These are phyloP conservation scores for Cardamine chenopodiifolia DNA, from an alignment of 345 rosid species.

Conservation along the genomic window DNA sequence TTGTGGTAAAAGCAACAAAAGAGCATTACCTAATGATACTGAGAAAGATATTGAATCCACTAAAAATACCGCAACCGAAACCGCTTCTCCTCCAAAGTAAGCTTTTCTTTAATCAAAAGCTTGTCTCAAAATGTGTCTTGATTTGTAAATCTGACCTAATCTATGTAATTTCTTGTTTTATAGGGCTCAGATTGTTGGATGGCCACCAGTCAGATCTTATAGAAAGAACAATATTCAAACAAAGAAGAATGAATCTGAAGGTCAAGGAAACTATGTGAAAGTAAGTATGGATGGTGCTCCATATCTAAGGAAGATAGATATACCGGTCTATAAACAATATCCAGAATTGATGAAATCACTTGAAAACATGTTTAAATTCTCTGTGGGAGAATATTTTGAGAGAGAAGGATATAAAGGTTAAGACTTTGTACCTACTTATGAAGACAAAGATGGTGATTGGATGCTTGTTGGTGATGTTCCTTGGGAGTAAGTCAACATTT, in stretches of 20 bases:
- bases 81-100: conserved; percentile 72
- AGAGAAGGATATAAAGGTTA: conserved; percentile 88
- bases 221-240: conserved; percentile 55
- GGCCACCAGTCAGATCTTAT: conserved; percentile 77
- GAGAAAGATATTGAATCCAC: conserved; percentile 37
- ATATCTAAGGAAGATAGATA: conserved; percentile 77
- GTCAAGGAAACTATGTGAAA: conserved; percentile 62
- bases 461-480: conserved; percentile 94
- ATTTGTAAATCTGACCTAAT: conserved; percentile 18
- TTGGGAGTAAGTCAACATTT: conserved; percentile 51
- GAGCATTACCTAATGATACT: conserved; percentile 42
- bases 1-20: conserved; percentile 61
- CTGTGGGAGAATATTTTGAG: conserved; percentile 66
- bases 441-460: conserved; percentile 91
- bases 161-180: not conserved
- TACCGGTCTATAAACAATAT: conserved; percentile 60
- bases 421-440: conserved; percentile 76
- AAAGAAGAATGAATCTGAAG: conserved; percentile 56
- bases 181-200: conserved; percentile 76
- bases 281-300: conserved; percentile 97
- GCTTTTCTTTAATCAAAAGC: conserved; percentile 17
- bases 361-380: conserved; percentile 76
- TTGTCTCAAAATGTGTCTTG: not conserved
- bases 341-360: conserved; percentile 62
- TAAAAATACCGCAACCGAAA: conserved; percentile 44